Base-by-base conservation (phyloP, 208 protist genomes). In the Naegleria fowleri region DNA sequence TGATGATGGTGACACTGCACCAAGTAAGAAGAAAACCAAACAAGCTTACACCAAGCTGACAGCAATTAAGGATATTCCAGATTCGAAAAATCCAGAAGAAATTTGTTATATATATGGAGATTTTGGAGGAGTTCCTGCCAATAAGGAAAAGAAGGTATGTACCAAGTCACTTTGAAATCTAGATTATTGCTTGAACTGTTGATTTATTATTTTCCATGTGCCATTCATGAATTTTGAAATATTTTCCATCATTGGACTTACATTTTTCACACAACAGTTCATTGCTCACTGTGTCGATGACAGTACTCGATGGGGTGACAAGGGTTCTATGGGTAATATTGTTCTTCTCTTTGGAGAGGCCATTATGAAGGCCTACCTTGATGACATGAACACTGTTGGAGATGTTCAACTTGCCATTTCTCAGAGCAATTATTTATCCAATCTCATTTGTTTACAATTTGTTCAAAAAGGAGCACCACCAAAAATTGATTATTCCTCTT, bases 321-420 rank as follows among this genome's bases (percentile, higher is more conserved):
- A 93, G 6, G 93, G 94, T 33, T 58, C 94, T 29, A 96, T 96
- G 93, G 91, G 93, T 51, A 91, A 83, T 84, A 93, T 95, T 90
- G 92, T 84, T 52, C 58, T 91, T 4, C 43, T 58, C 0, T 94
- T 91, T 83, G 94, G 94, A 38, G 91, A 90, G 4, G n/a, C n/a
- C 6, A 92, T 86, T 41, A 92, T 94, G 91, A 87, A 90, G 0
- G 76, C 90, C 0, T 90, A 79, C 4, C 59, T 87, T 40, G 11
- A n/a, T 29, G 11, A 89, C 25, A 89, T 22, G 25, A 67, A 89
- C 22, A 67, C 19, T n/a, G 36, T 93, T n/a, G 94, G 94, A 39
- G 91, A 93, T 41, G 92, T 95, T 39, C 83, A 94, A 51, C 16
- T 89, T 29, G 90, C 94, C 48, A 87, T 90, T 2, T 92, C 93